Base-by-base conservation (phyloP, 805 yeast species). In the Pichia sporocuriosa region DNA sequence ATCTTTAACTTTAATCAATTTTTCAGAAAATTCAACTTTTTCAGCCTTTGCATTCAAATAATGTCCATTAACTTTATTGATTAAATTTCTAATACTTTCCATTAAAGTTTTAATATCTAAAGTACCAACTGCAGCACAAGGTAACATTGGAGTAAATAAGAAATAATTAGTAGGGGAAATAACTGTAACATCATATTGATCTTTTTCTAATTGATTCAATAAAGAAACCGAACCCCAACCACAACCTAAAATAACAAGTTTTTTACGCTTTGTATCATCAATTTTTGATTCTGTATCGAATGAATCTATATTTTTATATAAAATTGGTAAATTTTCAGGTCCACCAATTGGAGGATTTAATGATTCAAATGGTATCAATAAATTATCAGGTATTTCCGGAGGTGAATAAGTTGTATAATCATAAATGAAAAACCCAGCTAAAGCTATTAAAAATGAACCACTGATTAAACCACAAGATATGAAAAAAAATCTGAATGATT, bases 201-300 rank as follows among this genome's bases (percentile, higher is more conserved):
- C 69, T 33, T 95, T 81, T 59, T 89, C 95, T 60, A 89, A 69
- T 60, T 79, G 76, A 68, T 85, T 86, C 64, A 89, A 72, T 46
- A 88, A 66, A 9, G 96, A 80, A 39, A 89, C 81, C 8, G 95
- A 75, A 45, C 96, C 97, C 97, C 97, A 90, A 38, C 97, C 97
- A 24, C 95, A 79, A 47, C 94, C 94, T 57, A 77, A 75, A 63
- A 74, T 80, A 41, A 90, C 93, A 54, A 81, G 65, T 13, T 83
- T 79, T 63, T 80, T 80, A 70, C 77, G 79, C 55, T 70, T 63
- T 43, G 73, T 73, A 40, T 82, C 85, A 15, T 62, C 58, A 10
- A 29, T 28, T 28, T 71, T 73, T n/a, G 57, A 67, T n/a, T 59
- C 68, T 17, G 63, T 68, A 22, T 81, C 86, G 45, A 67, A 71